These are phyloP conservation scores for Phytophthora sansomeana DNA, from an alignment of 352 stramenopile species.

Conservation along the genomic window DNA sequence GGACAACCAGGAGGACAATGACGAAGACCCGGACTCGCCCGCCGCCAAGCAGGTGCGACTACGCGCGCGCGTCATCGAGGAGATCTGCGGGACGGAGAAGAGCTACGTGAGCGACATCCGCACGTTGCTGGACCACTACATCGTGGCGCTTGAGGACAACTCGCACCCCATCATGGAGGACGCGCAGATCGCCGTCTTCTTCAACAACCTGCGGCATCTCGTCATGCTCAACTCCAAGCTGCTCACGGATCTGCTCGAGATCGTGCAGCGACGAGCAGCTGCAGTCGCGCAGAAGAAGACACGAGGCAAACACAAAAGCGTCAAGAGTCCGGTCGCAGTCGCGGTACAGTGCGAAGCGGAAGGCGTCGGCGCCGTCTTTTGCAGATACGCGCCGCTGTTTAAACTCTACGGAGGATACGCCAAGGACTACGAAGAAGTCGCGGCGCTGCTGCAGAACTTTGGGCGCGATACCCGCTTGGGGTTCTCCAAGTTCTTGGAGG, in stretches of 20 bases:
- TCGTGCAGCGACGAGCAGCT: constrained; percentile 47
- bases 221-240: constrained; percentile 90
- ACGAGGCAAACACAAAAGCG: constrained; percentile 31
- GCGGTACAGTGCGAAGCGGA: constrained; percentile 43
- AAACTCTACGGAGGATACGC: constrained; percentile 86
- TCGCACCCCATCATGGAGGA: constrained; percentile 85
- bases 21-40: constrained; percentile 30
- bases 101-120: constrained; percentile 82
- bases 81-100: constrained; percentile 85
- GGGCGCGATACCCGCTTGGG: constrained; percentile 51
- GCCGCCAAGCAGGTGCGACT: constrained; percentile 28
- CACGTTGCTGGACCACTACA: constrained; percentile 82
- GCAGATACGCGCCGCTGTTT: constrained; percentile 83
- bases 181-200: constrained; percentile 88
- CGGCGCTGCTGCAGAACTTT: constrained; percentile 66
- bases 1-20: constrained; percentile 30
- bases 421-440: constrained; percentile 86
- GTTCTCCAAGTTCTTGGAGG: constrained; percentile 67
- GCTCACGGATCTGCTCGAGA: constrained; percentile 72
- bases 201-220: constrained; percentile 83
- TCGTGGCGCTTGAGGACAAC: constrained; percentile 81
- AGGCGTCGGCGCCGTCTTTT: constrained; percentile 80
- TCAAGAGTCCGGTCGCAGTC: constrained; percentile 38
- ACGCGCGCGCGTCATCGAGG: constrained; percentile 69
- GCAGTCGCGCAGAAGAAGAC: constrained; percentile 3